Evolutionary conservation across 2,329 filamentous ascomycete genomes (phyloP), one percentile per base, ranked within the genome.

Genomic region (Leptosphaerulina australis): DNA sequence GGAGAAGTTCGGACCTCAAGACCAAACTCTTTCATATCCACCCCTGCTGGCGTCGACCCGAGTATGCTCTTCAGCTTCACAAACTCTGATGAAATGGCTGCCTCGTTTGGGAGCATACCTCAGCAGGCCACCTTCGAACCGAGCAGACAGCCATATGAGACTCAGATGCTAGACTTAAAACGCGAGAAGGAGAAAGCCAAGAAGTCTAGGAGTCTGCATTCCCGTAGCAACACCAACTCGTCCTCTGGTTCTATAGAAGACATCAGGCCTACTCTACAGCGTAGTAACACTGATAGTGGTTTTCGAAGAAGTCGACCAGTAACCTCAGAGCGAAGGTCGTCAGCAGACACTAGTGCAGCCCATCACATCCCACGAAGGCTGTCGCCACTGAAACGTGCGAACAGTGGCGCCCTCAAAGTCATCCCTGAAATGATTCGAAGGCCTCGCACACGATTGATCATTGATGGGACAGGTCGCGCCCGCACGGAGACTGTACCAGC

Each of bases 401-500:
- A 64, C 37, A 66, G 73, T 25, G 66, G 70, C 2, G 72, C 72
- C 12, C 68, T 80, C 3, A 72, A 71, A 26, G 71, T 76, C 6
- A 80, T 80, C 11, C 76, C 77, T 3, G 78, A 80, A 55, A 60
- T 72, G 36, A 62, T 71, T 43, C 68, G 69, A 52, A 71, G 72
- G 44, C 69, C 73, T 8, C 69, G 72, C 39, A 75, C 74, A 36
- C 74, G 76, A 6, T 71, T 80, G 15, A 68, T 80, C 28, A 72
- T 80, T 26, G 78, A 79, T 55, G 76, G 78, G 53, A 75, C 68
- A 40, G 78, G 78, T 11, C 69, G 72, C 33, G 78, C 78, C 30
- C 69, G 77, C 9, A 77, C 77, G 5, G 75, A 79, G 57, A 77
- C 76, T n/a, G 63, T 71, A 21, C 59, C 68, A 36, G 60, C 62